A percentile compares a stretch with the other conserved stretches of the same genome.
Conservation (phyloP, 306 rosid species). For the Quercus suber region DNA sequence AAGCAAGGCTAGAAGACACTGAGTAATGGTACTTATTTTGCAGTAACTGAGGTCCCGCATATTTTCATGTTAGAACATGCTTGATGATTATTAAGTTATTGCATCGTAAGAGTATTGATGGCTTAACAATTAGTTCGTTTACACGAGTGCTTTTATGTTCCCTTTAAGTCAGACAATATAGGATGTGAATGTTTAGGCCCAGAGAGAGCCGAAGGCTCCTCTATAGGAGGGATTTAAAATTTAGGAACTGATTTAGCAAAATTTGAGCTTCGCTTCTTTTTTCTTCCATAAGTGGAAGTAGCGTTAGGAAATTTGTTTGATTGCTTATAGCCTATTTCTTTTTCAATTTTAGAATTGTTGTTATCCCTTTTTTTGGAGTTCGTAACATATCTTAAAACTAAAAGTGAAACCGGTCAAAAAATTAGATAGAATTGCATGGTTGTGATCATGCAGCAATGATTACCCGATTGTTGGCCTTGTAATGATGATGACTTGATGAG, state of each 20-base stretch:
- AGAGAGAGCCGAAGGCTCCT: not conserved
- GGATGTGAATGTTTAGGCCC: not conserved
- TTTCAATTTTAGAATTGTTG: not conserved
- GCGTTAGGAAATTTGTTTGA: conserved; percentile 14
- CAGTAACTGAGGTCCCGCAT: not conserved
- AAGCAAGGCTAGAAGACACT: not conserved
- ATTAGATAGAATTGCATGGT: not conserved
- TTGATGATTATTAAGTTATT: not conserved
- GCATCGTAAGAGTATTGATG: not conserved
- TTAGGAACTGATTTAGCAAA: not conserved
- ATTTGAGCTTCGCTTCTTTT: not conserved
- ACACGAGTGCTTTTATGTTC: not conserved
- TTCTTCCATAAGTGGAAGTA: not conserved
- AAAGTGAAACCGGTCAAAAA: not conserved
- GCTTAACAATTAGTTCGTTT: not conserved
- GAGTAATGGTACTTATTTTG: not conserved
- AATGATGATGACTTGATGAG: conserved; percentile 39
- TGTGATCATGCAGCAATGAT: conserved; percentile 79
- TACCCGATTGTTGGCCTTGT: conserved; percentile 66
- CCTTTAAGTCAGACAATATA: not conserved
- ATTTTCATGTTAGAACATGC: not conserved
- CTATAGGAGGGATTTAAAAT: not conserved
- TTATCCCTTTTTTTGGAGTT: not conserved
- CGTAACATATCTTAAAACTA: not conserved
- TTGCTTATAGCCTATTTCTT: conserved; percentile 20